Base-by-base conservation (phyloP, 352 stramenopile genomes). In the Hyaloperonospora arabidopsidis region DNA sequence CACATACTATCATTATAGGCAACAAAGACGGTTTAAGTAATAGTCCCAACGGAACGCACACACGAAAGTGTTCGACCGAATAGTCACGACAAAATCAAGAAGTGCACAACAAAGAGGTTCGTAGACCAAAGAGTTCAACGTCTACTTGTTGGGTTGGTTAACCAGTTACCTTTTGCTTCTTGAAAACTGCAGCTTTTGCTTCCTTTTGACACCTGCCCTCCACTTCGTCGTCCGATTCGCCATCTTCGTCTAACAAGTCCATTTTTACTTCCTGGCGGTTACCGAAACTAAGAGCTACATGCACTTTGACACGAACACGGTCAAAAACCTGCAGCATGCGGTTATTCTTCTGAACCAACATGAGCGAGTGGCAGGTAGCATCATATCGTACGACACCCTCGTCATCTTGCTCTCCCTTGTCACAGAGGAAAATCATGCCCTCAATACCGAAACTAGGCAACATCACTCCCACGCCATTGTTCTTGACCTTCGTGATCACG, bases 361-460 rank as follows among this genome's bases (percentile, higher is more conserved):
- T 87, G 8, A 92, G 65, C 23, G 67, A 65, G 66, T 92, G 82
- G 23, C 65, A 54, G 6, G 52, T 61, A 1, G 69, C 73, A 52
- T 92, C 72, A 40, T 70, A 87, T 19, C 57, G 46, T 5, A 89
- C 65, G 13, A 86, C 65, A 6, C 84, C 57, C 7, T 87, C 74
- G 38, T 80, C 65, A 4, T 79, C 68, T 34, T 78, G 59, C 48
- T 89, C 77, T 35, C 75, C 73, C 58, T 88, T 89, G 17, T 92
- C 72, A 8, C 80, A 79, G 17, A 98, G 43, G 43, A 91, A 87
- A 22, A 98, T 91, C 61, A 93, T 89, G 35, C 95, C 96, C 84
- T 99, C 97, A 53, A 99, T 98, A 19, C 97, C 97, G 68, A 98
- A 99, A 36, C 95, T 73, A n/a, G 96, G 97, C 48, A 99, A 77